phyloP scores from a whole-genome alignment of 2,329 filamentous ascomycete genomes.

The Epichloe baconii region DNA sequence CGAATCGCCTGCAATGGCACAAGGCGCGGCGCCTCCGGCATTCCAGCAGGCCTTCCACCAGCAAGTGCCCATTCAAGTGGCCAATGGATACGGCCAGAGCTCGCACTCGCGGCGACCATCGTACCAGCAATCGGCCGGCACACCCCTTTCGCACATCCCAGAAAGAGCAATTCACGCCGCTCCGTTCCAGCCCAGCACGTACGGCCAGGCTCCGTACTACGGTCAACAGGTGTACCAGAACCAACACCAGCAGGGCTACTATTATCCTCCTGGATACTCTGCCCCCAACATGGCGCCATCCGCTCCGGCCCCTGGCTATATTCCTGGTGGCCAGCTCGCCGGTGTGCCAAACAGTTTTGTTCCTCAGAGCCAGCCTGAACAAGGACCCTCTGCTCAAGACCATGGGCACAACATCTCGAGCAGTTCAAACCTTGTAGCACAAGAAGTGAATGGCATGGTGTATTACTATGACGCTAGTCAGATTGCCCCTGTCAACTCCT shows the following conservation, averaged over 20 bases:
- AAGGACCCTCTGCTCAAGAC: slow-evolving; percentile 18
- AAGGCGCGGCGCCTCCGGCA: slow-evolving; percentile 45
- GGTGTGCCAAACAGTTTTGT: slow-evolving; percentile 26
- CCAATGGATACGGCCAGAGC: slow-evolving; percentile 42
- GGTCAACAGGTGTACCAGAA: slow-evolving; percentile 32
- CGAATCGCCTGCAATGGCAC: slow-evolving; percentile 57
- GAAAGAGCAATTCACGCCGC: slow-evolving; percentile 85
- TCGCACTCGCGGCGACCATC: slow-evolving; percentile 55
- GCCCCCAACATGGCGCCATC: slow-evolving; percentile 38
- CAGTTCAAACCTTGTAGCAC: slow-evolving; percentile 47
- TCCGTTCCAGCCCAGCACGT: slow-evolving; percentile 70
- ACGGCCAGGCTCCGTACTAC: slow-evolving; percentile 43
- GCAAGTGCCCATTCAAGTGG: slow-evolving; percentile 69
- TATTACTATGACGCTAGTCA: slow-evolving; percentile 86
- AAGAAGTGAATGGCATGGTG: slow-evolving; percentile 91
- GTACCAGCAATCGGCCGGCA: slow-evolving; percentile 60
- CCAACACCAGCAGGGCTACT: slow-evolving; percentile 46
- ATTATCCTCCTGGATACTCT: slow-evolving; percentile 46
- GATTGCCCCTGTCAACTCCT: slow-evolving; percentile 40
- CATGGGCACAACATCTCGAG: slow-evolving; percentile 13
- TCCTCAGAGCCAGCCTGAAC: slow-evolving; percentile 29
- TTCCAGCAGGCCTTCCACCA: slow-evolving; percentile 92
- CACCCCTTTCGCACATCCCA: slow-evolving; percentile 81
- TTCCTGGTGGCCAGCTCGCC: slow-evolving; percentile 38
- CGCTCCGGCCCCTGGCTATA: slow-evolving; percentile 41